These are phyloP conservation scores for Hygrocybe coccinea DNA, from an alignment of 768 basidiomycete species.

Conservation along the genomic window DNA sequence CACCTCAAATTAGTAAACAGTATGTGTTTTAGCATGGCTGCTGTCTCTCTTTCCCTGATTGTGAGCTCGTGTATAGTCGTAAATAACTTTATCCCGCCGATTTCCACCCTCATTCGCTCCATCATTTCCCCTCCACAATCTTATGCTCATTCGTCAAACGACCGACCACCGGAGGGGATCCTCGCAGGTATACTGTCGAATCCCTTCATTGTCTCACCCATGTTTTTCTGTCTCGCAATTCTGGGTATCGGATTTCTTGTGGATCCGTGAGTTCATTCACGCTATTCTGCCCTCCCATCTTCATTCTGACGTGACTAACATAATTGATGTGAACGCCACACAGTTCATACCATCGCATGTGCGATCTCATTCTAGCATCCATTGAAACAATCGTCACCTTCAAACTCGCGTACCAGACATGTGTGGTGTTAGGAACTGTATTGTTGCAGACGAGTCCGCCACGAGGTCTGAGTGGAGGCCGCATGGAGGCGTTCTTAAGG, in stretches of 20 bases:
- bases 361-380: constrained; percentile 84
- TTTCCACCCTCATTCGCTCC: constrained; percentile 45
- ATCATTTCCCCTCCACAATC: constrained; percentile 29
- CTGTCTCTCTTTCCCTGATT: neutral
- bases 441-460: constrained; percentile 86
- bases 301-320: too few relatives aligned
- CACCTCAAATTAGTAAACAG: constrained; percentile 61
- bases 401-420: constrained; percentile 79
- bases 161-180: constrained; percentile 33
- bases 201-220: constrained; percentile 66
- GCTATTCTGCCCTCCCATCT: neutral
- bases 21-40: constrained; percentile 31
- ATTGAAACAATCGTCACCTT: constrained; percentile 74
- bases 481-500: constrained; percentile 78
- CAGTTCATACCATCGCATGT: constrained; percentile 51
- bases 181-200: constrained; percentile 53
- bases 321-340: constrained; percentile 18
- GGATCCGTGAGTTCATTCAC: constrained; percentile 58
- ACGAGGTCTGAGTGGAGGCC: constrained; percentile 50
- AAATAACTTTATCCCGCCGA: constrained; percentile 57
- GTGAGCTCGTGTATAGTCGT: constrained; percentile 40
- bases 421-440: constrained; percentile 75
- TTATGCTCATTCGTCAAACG: constrained; percentile 28
- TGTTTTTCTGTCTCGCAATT: constrained; percentile 53
- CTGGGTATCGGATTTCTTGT: constrained; percentile 47